phyloP scores from a whole-genome alignment of 306 rosid species.

The Benincasa hispida region DNA sequence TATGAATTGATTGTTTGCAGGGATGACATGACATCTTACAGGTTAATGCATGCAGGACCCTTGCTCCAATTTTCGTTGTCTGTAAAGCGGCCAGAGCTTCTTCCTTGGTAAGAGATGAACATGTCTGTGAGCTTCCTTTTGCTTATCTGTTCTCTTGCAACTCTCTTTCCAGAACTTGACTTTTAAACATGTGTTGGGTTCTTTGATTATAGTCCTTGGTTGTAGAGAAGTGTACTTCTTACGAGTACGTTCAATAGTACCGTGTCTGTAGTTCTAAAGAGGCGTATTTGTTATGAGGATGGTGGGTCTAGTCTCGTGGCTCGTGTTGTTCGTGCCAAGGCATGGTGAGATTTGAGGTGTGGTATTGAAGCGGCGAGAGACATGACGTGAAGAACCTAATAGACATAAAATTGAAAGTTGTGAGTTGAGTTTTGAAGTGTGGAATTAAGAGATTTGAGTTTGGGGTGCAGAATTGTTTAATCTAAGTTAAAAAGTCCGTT shows the following conservation, averaged over 20 bases:
- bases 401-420: too few relatives aligned
- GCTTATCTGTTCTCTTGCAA: neutral
- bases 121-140: neutral
- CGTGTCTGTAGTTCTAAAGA: neutral
- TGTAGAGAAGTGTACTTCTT: neutral
- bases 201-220: neutral
- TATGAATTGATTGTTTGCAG: slow-evolving; percentile 6
- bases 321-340: neutral
- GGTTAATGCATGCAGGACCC: neutral
- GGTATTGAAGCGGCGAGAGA: neutral
- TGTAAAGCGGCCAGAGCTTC: neutral
- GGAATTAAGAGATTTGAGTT: too few relatives aligned
- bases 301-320: neutral
- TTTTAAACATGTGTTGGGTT: neutral
- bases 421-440: too few relatives aligned
- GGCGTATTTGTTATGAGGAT: neutral
- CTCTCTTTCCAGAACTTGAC: neutral
- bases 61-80: neutral
- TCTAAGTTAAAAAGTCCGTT: too few relatives aligned
- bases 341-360: neutral
- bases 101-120: neutral
- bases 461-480: too few relatives aligned
- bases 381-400: too few relatives aligned
- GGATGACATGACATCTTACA: neutral
- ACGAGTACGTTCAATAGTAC: neutral